Evolutionary conservation across 257 asterid genomes (phyloP).

Genomic region (Solanum gandarillasii): DNA sequence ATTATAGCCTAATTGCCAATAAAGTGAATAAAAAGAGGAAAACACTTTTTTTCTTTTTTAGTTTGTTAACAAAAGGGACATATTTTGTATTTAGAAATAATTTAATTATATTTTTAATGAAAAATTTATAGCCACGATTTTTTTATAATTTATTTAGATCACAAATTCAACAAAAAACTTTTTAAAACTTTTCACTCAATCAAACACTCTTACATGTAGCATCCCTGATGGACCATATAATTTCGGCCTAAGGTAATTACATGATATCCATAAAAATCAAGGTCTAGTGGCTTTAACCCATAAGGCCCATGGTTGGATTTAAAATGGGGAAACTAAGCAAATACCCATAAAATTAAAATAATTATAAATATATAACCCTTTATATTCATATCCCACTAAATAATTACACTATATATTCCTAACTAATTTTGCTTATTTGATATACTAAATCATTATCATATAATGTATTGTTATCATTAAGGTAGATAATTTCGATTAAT

Average conservation of each 20-base stretch:
- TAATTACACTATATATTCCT: too few relatives aligned
- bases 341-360: too few relatives aligned
- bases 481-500: too few relatives aligned
- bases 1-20: neutral
- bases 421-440: too few relatives aligned
- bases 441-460: too few relatives aligned
- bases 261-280: neutral
- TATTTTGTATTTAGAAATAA: neutral
- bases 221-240: neutral
- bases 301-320: neutral
- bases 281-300: neutral
- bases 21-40: fast-evolving
- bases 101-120: neutral
- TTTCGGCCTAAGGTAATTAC: neutral
- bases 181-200: neutral
- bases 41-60: neutral
- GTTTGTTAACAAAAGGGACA: neutral
- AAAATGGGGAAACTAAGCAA: too few relatives aligned
- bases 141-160: neutral
- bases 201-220: neutral
- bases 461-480: too few relatives aligned
- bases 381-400: too few relatives aligned
- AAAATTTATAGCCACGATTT: neutral
- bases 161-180: neutral
- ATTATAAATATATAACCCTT: too few relatives aligned